Percentiles rank a stretch among this genome's conserved stretches.
These are phyloP conservation scores for Daldinia concentrica DNA, from an alignment of 495 filamentous ascomycete genomes.

Conservation along the genomic window DNA sequence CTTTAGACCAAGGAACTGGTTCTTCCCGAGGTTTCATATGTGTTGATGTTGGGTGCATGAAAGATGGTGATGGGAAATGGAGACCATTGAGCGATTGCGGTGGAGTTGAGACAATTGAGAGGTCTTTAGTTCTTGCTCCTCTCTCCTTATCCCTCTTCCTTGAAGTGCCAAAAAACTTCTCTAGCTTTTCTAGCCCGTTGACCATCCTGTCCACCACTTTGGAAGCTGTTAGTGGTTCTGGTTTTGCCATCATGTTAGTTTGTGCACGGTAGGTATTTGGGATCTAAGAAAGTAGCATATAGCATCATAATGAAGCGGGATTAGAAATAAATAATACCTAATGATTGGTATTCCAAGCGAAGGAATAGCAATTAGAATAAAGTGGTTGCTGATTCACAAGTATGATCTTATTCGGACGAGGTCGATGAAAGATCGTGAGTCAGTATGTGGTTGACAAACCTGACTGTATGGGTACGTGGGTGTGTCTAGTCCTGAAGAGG, in stretches of 20 bases:
- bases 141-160: slow-evolving; percentile 34
- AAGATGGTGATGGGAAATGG: slow-evolving; percentile 57
- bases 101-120: slow-evolving; percentile 7
- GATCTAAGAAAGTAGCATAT: background rate
- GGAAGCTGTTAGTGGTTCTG: background rate
- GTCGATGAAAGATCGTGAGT: slow-evolving; percentile 8
- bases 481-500: background rate
- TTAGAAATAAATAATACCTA: background rate
- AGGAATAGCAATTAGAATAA: background rate
- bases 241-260: slow-evolving; percentile 11
- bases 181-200: slow-evolving; percentile 41
- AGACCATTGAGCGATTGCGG: slow-evolving; percentile 15
- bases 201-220: slow-evolving; percentile 35
- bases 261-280: background rate
- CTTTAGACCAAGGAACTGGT: slow-evolving; percentile 28
- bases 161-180: slow-evolving; percentile 43
- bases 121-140: slow-evolving; percentile 20
- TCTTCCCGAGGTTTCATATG: slow-evolving; percentile 59
- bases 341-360: background rate
- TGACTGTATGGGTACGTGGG: background rate
- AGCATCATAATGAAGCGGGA: background rate
- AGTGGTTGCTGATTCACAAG: background rate
- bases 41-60: slow-evolving; percentile 56
- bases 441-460: background rate
- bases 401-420: background rate